phyloP scores from a whole-genome alignment of 805 yeast species.

The Nakazawaea molendinolei region DNA sequence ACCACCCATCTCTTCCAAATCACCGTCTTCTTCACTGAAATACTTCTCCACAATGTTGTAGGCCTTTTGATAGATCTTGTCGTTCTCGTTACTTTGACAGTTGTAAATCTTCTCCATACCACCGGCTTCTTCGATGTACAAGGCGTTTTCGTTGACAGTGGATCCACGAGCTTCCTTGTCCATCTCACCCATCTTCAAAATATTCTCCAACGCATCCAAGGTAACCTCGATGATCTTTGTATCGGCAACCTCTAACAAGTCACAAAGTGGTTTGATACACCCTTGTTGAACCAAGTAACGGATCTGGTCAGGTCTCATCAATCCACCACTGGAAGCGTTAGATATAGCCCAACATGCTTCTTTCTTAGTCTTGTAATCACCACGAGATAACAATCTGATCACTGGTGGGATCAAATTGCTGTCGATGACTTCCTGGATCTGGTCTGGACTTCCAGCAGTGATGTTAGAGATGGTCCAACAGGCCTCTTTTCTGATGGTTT shows the following conservation, averaged over 20 bases:
- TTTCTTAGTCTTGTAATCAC: slow-evolving; percentile 93
- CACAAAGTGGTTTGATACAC: slow-evolving; percentile 95
- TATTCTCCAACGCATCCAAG: slow-evolving; percentile 90
- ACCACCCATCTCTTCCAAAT: slow-evolving; percentile 60
- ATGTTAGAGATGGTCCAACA: slow-evolving; percentile 99
- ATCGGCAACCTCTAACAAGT: slow-evolving; percentile 81
- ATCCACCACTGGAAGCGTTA: slow-evolving; percentile 95
- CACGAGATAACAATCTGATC: slow-evolving; percentile 64
- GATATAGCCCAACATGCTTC: slow-evolving; percentile 99
- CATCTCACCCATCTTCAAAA: slow-evolving; percentile 88
- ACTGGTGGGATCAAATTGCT: slow-evolving; percentile 91
- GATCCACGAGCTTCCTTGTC: slow-evolving; percentile 75
- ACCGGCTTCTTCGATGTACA: slow-evolving; percentile 94
- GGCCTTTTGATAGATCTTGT: slow-evolving; percentile 88
- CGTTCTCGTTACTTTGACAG: slow-evolving; percentile 87
- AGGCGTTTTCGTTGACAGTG: slow-evolving; percentile 76
- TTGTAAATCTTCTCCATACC: slow-evolving; percentile 95
- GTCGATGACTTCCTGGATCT: slow-evolving; percentile 95
- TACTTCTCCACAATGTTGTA: slow-evolving; percentile 85
- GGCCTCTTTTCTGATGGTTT: slow-evolving; percentile 91
- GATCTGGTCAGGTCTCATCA: slow-evolving; percentile 86
- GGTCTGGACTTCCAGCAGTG: slow-evolving; percentile 94
- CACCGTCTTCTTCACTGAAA: slow-evolving; percentile 80
- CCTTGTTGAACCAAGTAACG: slow-evolving; percentile 91
- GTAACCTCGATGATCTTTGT: slow-evolving; percentile 91